Evolutionary conservation across 257 asterid genomes (phyloP), one percentile per base, ranked within the genome.

Genomic region (Primulina huaijiensis): DNA sequence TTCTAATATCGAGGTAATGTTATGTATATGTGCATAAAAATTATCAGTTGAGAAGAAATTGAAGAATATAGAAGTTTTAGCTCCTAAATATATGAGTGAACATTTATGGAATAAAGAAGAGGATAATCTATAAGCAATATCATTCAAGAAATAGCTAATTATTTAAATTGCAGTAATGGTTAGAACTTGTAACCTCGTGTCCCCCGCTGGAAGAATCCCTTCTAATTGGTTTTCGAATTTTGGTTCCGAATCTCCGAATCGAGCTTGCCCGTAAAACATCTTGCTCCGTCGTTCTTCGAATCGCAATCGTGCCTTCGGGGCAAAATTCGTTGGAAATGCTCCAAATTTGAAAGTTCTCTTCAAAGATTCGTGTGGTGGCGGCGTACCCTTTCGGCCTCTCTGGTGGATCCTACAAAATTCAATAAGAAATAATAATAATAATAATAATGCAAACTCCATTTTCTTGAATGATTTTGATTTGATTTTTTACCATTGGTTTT

Each of bases 301-400:
- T 82, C 34, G 98, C 97, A 65, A 90, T 67, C 0, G 89, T 90
- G 25, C 96, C 96, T 69, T 85, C 80, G 3, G 98, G 98, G 73
- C 98, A 92, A 30, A 78, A 85, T 60, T 87, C 98, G 61, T 84
- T 85, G 3, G 90, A 80, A 76, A 76, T 77, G 64, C 89, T 82
- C 98, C 98, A 92, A 11, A 82, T 68, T 56, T 92, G 98, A 33
- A 78, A 88, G 56, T 82, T 83, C 61, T 90, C 98, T 60, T 79
- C 74, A 30, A 71, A 74, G 58, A 40, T 70, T 16, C 72, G 76
- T 10, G 68, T 67, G 69, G 82, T 74, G 64, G 88, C 58, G 58
- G 72, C 69, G 20, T 72, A 84, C 65, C 90, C 87, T 67, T 72
- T 87, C 33, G 96, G 98, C 79, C 95, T 86, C 33, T 84, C 96